Conservation (phyloP, 2,329 filamentous ascomycete species). For the Pochonia chlamydosporia region DNA sequence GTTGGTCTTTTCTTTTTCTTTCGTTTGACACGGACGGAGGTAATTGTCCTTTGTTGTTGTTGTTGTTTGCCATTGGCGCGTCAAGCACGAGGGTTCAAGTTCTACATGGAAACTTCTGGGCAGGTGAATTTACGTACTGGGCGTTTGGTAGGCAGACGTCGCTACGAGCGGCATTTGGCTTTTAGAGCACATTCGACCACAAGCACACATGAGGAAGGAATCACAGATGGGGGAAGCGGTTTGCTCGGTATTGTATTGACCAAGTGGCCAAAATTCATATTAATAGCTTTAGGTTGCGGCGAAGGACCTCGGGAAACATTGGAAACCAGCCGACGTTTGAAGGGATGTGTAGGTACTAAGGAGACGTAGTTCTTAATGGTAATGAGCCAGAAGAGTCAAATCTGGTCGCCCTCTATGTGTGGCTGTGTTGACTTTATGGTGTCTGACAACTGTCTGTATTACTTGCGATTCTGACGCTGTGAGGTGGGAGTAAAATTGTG, state of each 20-base stretch:
- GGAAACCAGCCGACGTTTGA: slow-evolving; percentile 5
- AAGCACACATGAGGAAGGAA: neutral
- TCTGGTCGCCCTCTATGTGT: neutral
- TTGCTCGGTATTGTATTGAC: neutral
- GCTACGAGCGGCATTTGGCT: slow-evolving; percentile 1
- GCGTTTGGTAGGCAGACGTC: slow-evolving; percentile 5
- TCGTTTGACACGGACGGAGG: neutral
- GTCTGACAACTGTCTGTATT: neutral
- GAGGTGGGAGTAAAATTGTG: no score
- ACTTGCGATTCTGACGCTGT: neutral
- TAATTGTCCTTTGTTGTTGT: neutral
- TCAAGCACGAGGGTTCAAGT: neutral
- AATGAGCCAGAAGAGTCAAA: slow-evolving; percentile 7
- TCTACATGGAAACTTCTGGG: neutral
- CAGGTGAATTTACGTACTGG: slow-evolving; percentile 1
- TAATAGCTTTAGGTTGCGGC: neutral
- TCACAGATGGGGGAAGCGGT: neutral
- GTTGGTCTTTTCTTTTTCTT: neutral
- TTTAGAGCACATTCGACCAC: slow-evolving; percentile 1
- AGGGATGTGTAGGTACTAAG: slow-evolving; percentile 6
- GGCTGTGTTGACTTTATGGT: neutral
- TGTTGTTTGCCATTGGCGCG: neutral
- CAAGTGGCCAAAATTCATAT: neutral
- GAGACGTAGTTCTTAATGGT: slow-evolving; percentile 14
- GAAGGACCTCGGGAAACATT: slow-evolving; percentile 3